Base-by-base conservation (phyloP, 164 flowering plant species). In the Vitis amurensis region DNA sequence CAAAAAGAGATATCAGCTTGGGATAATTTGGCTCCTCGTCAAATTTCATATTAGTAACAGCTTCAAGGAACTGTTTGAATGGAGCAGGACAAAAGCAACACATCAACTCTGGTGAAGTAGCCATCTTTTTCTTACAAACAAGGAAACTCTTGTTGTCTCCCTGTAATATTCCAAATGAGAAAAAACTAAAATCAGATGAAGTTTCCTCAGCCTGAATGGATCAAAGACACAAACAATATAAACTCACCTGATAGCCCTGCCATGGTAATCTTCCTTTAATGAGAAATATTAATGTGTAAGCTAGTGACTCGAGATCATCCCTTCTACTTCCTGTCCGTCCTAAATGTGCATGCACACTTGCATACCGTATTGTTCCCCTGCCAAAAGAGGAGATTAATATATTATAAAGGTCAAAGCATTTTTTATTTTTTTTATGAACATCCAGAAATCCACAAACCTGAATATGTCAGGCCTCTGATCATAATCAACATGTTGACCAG, bases 341-440 rank as follows among this genome's bases (percentile, higher is more conserved):
- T 72, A 93, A 79, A 82, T 93, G 98, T 47, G 98, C 98, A 85
- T 93, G 96, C 9, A 82, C 94, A 83, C 98, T 93, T 44, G 98
- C 97, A 84, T 93, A 91, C 66, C 96, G 73, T 72, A 91, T 83
- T 53, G 98, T 93, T 68, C 98, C 98, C 79, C 98, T 89, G 85
- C 63, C 55, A 74, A 71, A 61, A 50, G 27, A 61, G 63, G n/a
- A 16, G 15, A 66, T 52, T 16, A 65, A 47, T n/a, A 10, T 37
- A 51, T 51, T 31, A 29, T 31, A 63, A 37, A 37, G 44, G 61
- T 48, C 10, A 55, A 23, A 59, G 30, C 0, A 37, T 37, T 37
- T 37, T 37, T 37, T 19, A 1, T 19, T 6, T 37, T 37, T 8
- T 19, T 23, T 23, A 23, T 23, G 1, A 67, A 62, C 2, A 27